phyloP scores from a whole-genome alignment of 2,329 filamentous ascomycete species.

The Cytospora schulzeri region DNA sequence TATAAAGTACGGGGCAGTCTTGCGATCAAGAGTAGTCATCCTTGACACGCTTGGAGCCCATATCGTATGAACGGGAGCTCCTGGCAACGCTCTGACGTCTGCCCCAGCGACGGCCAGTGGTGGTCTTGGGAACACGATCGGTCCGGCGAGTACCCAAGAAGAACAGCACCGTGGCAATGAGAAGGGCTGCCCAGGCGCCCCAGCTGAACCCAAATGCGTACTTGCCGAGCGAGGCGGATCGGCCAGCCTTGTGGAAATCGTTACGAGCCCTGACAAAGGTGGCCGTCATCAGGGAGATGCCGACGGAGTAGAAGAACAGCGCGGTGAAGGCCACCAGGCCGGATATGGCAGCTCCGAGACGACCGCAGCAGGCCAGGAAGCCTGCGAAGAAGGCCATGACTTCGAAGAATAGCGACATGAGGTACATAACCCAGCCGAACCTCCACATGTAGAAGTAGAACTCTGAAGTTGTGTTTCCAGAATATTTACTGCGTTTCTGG shows the following conservation, averaged over 20 bases:
- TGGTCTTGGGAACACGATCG: conserved; percentile 26
- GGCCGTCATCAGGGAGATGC: conserved; percentile 74
- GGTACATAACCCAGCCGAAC: conserved; percentile 89
- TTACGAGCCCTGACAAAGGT: conserved; percentile 71
- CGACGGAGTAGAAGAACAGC: conserved; percentile 69
- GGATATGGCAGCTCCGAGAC: conserved; percentile 69
- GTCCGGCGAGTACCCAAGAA: conserved; percentile 59
- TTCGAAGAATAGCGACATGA: conserved; percentile 82
- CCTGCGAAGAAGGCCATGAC: conserved; percentile 67
- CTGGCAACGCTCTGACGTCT: conserved; percentile 50
- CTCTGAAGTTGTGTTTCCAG: conserved; percentile 54
- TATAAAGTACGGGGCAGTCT: neutral
- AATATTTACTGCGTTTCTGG: conserved; percentile 40
- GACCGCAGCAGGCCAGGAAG: conserved; percentile 70
- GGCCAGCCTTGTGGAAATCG: conserved; percentile 59
- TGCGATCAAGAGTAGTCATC: conserved; percentile 63
- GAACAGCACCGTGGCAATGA: conserved; percentile 69
- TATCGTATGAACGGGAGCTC: conserved; percentile 57
- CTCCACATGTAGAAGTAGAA: conserved; percentile 83
- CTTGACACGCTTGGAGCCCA: conserved; percentile 64
- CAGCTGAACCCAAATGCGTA: conserved; percentile 79
- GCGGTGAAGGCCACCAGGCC: conserved; percentile 60
- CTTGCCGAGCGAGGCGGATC: conserved; percentile 61
- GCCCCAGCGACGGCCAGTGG: conserved; percentile 37
- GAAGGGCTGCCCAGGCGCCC: conserved; percentile 67